Conservation (phyloP, 1,139 yeast genomes). For the Sugiyamaella neomexicana region DNA sequence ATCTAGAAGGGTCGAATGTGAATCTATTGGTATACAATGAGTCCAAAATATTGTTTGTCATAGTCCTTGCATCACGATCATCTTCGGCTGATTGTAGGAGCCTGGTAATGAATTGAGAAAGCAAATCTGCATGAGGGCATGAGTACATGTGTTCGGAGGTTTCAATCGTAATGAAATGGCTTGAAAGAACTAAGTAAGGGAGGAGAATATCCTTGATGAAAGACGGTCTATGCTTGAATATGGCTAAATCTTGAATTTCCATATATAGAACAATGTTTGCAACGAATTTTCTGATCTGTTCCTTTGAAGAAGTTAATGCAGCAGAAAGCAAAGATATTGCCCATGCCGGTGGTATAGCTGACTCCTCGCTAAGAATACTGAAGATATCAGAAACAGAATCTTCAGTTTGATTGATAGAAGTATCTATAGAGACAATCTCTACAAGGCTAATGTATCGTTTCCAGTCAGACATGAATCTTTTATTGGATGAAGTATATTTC, state of each 20-base stretch:
- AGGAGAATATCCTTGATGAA: slow-evolving; percentile 56
- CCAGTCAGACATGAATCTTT: slow-evolving; percentile 58
- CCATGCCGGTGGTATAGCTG: slow-evolving; percentile 66
- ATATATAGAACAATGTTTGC: slow-evolving; percentile 58
- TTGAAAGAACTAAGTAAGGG: slow-evolving; percentile 65
- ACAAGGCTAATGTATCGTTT: slow-evolving; percentile 67
- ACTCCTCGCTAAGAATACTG: slow-evolving; percentile 54
- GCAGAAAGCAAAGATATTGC: slow-evolving; percentile 69
- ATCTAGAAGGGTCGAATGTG: slow-evolving; percentile 70
- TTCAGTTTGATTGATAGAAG: slow-evolving; percentile 82
- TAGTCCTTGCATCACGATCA: slow-evolving; percentile 38
- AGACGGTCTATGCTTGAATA: slow-evolving; percentile 50
- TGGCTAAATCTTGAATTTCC: slow-evolving; percentile 47
- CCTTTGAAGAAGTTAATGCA: slow-evolving; percentile 77
- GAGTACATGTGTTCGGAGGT: slow-evolving; percentile 34
- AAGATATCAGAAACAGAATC: slow-evolving; percentile 72
- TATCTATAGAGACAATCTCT: slow-evolving; percentile 80
- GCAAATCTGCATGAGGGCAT: slow-evolving; percentile 61
- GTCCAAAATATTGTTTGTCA: slow-evolving; percentile 44
- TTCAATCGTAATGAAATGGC: slow-evolving; percentile 50
- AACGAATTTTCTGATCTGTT: slow-evolving; percentile 69
- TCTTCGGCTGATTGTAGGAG: slow-evolving; percentile 46
- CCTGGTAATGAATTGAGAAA: slow-evolving; percentile 51
- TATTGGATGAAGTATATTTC: slow-evolving; percentile 20
- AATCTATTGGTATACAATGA: slow-evolving; percentile 52